These are phyloP conservation scores for Phialophora expanda DNA, from an alignment of 2,329 filamentous ascomycete genomes.

Conservation along the genomic window DNA sequence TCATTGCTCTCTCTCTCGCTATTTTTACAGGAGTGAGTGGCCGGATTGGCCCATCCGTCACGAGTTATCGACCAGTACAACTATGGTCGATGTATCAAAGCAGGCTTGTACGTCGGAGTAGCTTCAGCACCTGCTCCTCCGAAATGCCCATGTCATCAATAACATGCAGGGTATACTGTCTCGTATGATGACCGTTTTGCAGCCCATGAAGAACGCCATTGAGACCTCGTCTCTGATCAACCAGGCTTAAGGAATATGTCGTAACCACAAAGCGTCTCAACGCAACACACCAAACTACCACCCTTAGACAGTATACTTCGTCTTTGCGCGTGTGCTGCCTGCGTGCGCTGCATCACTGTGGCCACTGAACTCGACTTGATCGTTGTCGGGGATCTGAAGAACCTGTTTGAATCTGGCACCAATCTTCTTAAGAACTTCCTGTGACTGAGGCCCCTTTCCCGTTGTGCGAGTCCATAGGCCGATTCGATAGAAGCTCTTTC, in stretches of 20 bases:
- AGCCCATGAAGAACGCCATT: constrained; percentile 24
- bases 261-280: constrained; percentile 5
- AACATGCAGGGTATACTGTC: constrained; percentile 32
- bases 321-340: constrained; percentile 93
- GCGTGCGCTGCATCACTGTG: constrained; percentile 93
- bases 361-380: constrained; percentile 91
- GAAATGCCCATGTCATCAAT: constrained; percentile 32
- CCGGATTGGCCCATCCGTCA: constrained; percentile 8
- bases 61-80: constrained; percentile 14
- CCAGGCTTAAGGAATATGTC: constrained; percentile 13
- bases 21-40: constrained; percentile 6
- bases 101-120: constrained; percentile 23
- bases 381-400: constrained; percentile 75
- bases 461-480: constrained; percentile 96
- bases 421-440: constrained; percentile 81
- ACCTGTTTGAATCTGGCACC: constrained; percentile 92
- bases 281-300: background rate
- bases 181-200: constrained; percentile 20
- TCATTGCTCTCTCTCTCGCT: constrained; percentile 1
- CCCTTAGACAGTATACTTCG: constrained; percentile 83
- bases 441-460: constrained; percentile 80
- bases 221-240: constrained; percentile 17
- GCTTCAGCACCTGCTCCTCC: constrained; percentile 21
- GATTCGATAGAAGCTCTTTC: constrained; percentile 97
- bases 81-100: constrained; percentile 11